Percentiles rank a stretch among this genome's conserved stretches.
These are phyloP conservation scores for Candida pseudoglaebosa DNA, from an alignment of 805 yeast genomes.

Conservation along the genomic window DNA sequence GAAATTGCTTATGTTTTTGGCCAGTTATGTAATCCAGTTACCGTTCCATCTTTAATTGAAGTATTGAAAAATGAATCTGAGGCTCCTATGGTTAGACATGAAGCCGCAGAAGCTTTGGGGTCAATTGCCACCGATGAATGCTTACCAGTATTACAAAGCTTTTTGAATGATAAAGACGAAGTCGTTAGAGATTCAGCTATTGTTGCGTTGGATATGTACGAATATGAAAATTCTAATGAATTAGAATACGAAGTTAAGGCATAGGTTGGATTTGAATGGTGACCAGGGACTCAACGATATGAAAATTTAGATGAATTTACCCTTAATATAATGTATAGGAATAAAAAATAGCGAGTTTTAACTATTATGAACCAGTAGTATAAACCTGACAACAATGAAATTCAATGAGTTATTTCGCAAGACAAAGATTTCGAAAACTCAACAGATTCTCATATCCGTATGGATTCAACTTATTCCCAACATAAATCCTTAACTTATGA, in stretches of 20 bases:
- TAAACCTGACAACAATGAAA: no score
- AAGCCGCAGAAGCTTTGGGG: slow-evolving; percentile 98
- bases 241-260: slow-evolving; percentile 55
- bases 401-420: no score
- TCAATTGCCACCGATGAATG: slow-evolving; percentile 96
- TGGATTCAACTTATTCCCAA: no score
- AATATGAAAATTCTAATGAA: slow-evolving; percentile 82
- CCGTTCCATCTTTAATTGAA: slow-evolving; percentile 82
- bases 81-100: slow-evolving; percentile 99
- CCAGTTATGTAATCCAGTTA: slow-evolving; percentile 88
- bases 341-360: no score
- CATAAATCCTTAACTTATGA: no score
- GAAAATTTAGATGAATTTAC: no score
- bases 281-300: no score
- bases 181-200: slow-evolving; percentile 97
- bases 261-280: no score
- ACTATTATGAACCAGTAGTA: no score
- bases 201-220: slow-evolving; percentile 98
- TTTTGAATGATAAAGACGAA: slow-evolving; percentile 73
- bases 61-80: slow-evolving; percentile 73
- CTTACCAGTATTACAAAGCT: slow-evolving; percentile 76
- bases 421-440: no score
- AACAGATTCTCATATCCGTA: no score
- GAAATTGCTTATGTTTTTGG: slow-evolving; percentile 99
- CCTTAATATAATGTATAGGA: no score